These are phyloP conservation scores for Lasiosphaeria miniovina DNA, from an alignment of 495 filamentous ascomycete species.

Conservation along the genomic window DNA sequence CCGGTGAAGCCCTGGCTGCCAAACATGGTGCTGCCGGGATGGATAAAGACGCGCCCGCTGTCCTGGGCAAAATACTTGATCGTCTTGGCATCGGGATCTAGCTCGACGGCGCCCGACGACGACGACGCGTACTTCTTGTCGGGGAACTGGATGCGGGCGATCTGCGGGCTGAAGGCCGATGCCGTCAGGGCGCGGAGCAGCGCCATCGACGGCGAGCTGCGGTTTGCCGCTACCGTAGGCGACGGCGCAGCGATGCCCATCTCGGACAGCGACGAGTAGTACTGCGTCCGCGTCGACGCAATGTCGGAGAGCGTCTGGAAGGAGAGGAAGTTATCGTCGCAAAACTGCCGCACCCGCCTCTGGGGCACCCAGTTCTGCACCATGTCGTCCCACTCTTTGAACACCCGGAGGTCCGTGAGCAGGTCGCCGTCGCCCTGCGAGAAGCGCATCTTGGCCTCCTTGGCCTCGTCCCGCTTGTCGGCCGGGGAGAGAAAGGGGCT, in stretches of 20 bases:
- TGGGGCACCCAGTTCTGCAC: conserved; percentile 53
- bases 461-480: conserved; percentile 76
- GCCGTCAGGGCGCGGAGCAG: conserved; percentile 88
- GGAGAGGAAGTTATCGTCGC: conserved; percentile 83
- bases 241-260: conserved; percentile 56
- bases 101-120: conserved; percentile 79
- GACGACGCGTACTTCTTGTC: conserved; percentile 91
- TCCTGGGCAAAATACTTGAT: conserved; percentile 92
- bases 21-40: conserved; percentile 84
- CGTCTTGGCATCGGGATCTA: conserved; percentile 86
- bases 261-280: conserved; percentile 80
- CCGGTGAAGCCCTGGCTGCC: conserved; percentile 70
- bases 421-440: conserved; percentile 77
- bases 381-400: conserved; percentile 72
- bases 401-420: conserved; percentile 79
- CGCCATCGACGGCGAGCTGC: conserved; percentile 32
- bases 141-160: conserved; percentile 86
- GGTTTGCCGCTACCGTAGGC: conserved; percentile 28
- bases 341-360: conserved; percentile 70
- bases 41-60: conserved; percentile 84
- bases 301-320: conserved; percentile 83
- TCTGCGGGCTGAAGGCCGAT: conserved; percentile 84
- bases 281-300: conserved; percentile 78
- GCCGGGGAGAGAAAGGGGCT: conserved; percentile 80
- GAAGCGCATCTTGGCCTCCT: conserved; percentile 73